Conservation (phyloP, 108 stramenopile species). For the Skeletonema marinoi region DNA sequence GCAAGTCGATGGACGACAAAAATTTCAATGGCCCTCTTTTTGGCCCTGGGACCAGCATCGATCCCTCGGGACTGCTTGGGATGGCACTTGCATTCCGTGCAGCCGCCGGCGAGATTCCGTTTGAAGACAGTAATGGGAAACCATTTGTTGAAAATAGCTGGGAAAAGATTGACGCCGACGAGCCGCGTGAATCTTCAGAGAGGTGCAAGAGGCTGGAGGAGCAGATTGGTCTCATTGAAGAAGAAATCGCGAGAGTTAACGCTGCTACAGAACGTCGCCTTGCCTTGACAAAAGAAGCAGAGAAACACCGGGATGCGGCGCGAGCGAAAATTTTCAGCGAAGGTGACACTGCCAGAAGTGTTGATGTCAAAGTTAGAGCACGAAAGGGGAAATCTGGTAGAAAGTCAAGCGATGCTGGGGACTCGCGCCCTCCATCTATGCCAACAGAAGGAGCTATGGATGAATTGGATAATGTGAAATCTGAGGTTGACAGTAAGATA, state of each 20-base stretch:
- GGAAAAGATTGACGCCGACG: constrained; percentile 68
- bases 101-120: constrained; percentile 78
- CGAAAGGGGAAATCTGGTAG: constrained; percentile 1
- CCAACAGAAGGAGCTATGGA: not conserved
- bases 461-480: not conserved
- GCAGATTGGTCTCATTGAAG: constrained; percentile 36
- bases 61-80: constrained; percentile 72
- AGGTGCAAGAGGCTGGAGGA: constrained; percentile 51
- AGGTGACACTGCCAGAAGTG: not conserved
- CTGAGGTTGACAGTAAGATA: not conserved
- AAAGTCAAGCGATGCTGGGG: not conserved
- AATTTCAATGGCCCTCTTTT: constrained; percentile 54
- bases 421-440: not conserved
- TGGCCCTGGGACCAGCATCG: constrained; percentile 67
- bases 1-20: constrained; percentile 56
- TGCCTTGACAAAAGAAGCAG: constrained; percentile 16
- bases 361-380: constrained; percentile 6
- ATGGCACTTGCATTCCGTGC: constrained; percentile 89
- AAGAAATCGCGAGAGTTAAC: constrained; percentile 41
- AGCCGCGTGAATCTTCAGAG: constrained; percentile 57
- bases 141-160: constrained; percentile 51
- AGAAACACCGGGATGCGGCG: constrained; percentile 14
- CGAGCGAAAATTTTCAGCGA: constrained; percentile 8
- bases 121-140: constrained; percentile 58
- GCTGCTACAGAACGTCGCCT: constrained; percentile 23